Evolutionary conservation across 164 flowering plant genomes (phyloP).

Genomic region (Stephania yunnanensis): DNA sequence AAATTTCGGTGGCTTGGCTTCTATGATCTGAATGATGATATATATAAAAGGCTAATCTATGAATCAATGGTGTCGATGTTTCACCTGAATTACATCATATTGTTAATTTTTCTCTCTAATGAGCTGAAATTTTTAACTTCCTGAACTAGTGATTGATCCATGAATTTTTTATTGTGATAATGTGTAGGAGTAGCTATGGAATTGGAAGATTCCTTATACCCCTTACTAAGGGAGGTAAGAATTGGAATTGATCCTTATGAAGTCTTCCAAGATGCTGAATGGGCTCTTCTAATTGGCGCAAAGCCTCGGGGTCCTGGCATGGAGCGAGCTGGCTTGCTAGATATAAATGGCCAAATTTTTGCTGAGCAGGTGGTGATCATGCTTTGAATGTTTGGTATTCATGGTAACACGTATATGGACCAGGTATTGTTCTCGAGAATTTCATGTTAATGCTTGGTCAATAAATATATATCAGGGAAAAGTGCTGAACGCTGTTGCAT

Average conservation of each 20-base stretch:
- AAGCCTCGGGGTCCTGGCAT: constrained; percentile 99
- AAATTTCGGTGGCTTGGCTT: too few species aligned
- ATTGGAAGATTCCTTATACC: constrained; percentile 90
- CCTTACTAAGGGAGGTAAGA: constrained; percentile 82
- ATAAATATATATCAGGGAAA: constrained; percentile 46
- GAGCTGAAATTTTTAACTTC: neutral
- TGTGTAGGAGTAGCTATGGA: constrained; percentile 98
- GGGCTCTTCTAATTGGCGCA: constrained; percentile 96
- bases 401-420: neutral
- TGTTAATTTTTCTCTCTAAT: neutral
- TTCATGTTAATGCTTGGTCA: constrained; percentile 3
- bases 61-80: too few species aligned
- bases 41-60: too few species aligned
- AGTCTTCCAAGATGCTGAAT: constrained; percentile 80
- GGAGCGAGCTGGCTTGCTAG: constrained; percentile 87
- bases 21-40: too few species aligned
- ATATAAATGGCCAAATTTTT: constrained; percentile 87
- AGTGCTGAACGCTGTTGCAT: constrained; percentile 90
- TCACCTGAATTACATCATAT: neutral
- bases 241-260: constrained; percentile 89
- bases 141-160: neutral
- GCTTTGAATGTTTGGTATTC: neutral
- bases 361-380: constrained; percentile 68
- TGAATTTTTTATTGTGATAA: constrained; percentile 1
- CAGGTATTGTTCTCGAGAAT: neutral